A percentile compares a stretch with the other conserved stretches of the same genome.
Conservation (phyloP, 164 flowering plant genomes). For the Piper longum region DNA sequence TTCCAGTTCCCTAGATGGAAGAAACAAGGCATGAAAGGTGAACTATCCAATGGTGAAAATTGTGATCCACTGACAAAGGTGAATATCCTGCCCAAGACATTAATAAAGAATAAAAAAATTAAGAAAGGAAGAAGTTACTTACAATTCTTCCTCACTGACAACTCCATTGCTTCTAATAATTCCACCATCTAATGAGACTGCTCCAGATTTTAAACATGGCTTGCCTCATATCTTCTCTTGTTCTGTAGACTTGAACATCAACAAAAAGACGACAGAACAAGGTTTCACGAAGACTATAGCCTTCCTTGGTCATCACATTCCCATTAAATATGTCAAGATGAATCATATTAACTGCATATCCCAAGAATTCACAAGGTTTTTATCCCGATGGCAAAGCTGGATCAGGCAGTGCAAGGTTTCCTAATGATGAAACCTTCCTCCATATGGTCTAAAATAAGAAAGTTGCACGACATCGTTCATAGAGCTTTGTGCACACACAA, state of each 20-base stretch:
- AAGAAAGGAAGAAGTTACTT: constrained; percentile 8
- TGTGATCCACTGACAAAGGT: neutral
- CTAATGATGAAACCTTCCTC: constrained; percentile 13
- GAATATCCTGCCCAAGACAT: neutral
- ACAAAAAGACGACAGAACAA: constrained; percentile 49
- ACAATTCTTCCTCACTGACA: constrained; percentile 35
- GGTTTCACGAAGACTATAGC: constrained; percentile 56
- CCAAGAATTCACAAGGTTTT: constrained; percentile 37
- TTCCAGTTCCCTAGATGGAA: constrained; percentile 25
- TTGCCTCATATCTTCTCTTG: constrained; percentile 26
- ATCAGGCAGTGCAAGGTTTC: constrained; percentile 24
- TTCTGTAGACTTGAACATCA: constrained; percentile 52
- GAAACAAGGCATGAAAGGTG: neutral
- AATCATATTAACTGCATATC: constrained; percentile 59
- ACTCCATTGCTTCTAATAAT: constrained; percentile 36
- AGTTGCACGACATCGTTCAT: too few relatives aligned
- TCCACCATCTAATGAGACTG: constrained; percentile 66
- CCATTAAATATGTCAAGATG: constrained; percentile 20
- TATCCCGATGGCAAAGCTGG: constrained; percentile 29
- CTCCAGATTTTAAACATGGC: constrained; percentile 31
- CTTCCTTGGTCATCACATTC: constrained; percentile 19
- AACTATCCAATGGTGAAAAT: neutral
- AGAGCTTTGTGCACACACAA: neutral
- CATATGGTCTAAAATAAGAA: constrained; percentile 29
- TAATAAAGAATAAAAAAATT: neutral